Conservation (phyloP, 2,329 filamentous ascomycete genomes). For the Sordariomycetes sp. region DNA sequence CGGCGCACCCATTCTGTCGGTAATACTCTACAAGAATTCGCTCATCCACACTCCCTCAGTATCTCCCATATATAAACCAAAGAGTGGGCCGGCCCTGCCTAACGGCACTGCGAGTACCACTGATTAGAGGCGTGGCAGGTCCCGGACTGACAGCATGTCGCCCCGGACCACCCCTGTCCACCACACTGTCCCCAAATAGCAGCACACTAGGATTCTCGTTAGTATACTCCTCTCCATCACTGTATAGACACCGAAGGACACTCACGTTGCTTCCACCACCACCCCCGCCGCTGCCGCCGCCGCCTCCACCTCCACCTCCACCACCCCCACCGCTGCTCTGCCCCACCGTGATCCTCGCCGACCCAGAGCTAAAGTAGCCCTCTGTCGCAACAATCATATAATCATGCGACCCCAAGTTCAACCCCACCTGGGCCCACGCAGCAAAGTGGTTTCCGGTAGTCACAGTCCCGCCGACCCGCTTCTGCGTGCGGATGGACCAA, state of each 20-base stretch:
- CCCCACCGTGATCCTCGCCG: slow-evolving; percentile 29
- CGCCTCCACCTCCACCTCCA: neutral
- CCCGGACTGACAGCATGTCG: slow-evolving; percentile 12
- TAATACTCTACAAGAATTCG: too few species aligned
- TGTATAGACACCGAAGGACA: neutral
- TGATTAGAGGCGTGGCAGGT: slow-evolving; percentile 11
- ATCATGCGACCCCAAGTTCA: slow-evolving; percentile 32
- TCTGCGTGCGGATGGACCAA: slow-evolving; percentile 34
- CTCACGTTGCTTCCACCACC: slow-evolving; percentile 2
- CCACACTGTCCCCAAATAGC: slow-evolving; percentile 11
- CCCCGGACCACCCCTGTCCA: slow-evolving; percentile 12
- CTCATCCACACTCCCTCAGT: too few species aligned
- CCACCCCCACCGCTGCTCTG: neutral
- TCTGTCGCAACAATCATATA: slow-evolving; percentile 43
- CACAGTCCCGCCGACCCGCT: slow-evolving; percentile 36
- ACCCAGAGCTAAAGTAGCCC: slow-evolving; percentile 35
- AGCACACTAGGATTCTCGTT: neutral
- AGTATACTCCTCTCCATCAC: neutral
- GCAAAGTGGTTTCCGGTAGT: slow-evolving; percentile 35
- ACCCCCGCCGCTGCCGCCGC: neutral
- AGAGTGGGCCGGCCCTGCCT: neutral
- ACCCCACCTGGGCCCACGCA: slow-evolving; percentile 32
- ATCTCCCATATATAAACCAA: too few species aligned
- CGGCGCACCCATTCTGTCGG: too few species aligned
- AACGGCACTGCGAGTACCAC: slow-evolving; percentile 13